Evolutionary conservation across 2,329 filamentous ascomycete species (phyloP).

Genomic region (Fusarium secorum): DNA sequence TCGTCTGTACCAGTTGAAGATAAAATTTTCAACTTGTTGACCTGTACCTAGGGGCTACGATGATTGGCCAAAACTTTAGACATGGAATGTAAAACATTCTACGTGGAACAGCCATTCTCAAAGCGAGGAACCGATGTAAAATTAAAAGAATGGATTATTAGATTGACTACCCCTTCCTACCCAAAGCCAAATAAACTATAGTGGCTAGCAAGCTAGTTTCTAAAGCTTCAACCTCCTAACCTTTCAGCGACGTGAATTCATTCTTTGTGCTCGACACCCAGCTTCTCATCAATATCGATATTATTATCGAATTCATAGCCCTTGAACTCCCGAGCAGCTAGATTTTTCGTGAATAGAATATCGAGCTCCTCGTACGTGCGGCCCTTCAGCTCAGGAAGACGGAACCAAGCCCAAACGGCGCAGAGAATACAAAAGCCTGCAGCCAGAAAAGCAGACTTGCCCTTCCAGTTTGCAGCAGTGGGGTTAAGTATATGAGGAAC

Average conservation of each 20-base stretch:
- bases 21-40: fast-evolving
- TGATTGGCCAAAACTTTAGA: fast-evolving
- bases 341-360: neutral
- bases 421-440: neutral
- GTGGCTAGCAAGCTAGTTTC: neutral
- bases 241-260: neutral
- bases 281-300: neutral
- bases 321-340: neutral
- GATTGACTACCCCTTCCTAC: too few species aligned
- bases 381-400: slow-evolving; percentile 11
- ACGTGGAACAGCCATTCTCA: neutral
- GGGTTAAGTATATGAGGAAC: slow-evolving; percentile 16
- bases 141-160: neutral
- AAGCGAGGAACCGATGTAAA: neutral
- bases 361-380: neutral
- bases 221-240: neutral
- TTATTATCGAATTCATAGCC: neutral
- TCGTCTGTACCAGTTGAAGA: fast-evolving
- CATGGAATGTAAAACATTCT: fast-evolving
- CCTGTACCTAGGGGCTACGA: fast-evolving
- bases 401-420: slow-evolving; percentile 3
- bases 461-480: neutral
- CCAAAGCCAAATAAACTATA: too few species aligned
- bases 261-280: neutral
- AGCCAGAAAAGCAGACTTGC: slow-evolving; percentile 7